phyloP scores from a whole-genome alignment of 495 filamentous ascomycete genomes.

The Amphirosellinia nigrospora region DNA sequence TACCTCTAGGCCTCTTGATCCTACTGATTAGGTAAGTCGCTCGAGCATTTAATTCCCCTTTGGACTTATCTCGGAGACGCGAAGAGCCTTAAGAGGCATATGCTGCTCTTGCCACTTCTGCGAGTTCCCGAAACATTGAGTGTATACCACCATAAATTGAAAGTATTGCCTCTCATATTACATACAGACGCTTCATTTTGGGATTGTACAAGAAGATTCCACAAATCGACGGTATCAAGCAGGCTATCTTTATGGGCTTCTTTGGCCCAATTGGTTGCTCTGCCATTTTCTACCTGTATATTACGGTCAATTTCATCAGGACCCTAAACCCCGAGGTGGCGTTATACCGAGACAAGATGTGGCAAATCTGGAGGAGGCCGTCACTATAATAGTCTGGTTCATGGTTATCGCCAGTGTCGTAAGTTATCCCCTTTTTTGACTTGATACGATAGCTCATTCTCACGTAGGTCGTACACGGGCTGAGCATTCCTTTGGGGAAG shows the following conservation, averaged over 20 bases:
- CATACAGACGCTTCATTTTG: too few relatives aligned
- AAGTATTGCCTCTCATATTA: too few relatives aligned
- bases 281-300: conserved; percentile 87
- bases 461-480: conserved; percentile 77
- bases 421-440: conserved; percentile 46
- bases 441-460: background rate
- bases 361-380: conserved; percentile 62
- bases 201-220: conserved; percentile 76
- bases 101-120: too few relatives aligned
- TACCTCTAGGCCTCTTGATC: conserved; percentile 81
- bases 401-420: conserved; percentile 85
- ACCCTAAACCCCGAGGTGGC: conserved; percentile 58
- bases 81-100: too few relatives aligned
- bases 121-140: too few relatives aligned
- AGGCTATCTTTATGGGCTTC: conserved; percentile 87
- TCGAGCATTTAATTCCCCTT: too few relatives aligned
- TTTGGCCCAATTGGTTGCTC: conserved; percentile 96
- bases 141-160: too few relatives aligned
- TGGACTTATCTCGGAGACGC: too few relatives aligned
- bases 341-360: conserved; percentile 71
- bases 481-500: conserved; percentile 85
- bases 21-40: conserved; percentile 77
- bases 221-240: conserved; percentile 67
- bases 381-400: conserved; percentile 84
- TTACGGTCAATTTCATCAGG: conserved; percentile 72